Evolutionary conservation across 164 flowering plant species (phyloP), one percentile per base, ranked within the genome.

Genomic region (Magnolia sinica): DNA sequence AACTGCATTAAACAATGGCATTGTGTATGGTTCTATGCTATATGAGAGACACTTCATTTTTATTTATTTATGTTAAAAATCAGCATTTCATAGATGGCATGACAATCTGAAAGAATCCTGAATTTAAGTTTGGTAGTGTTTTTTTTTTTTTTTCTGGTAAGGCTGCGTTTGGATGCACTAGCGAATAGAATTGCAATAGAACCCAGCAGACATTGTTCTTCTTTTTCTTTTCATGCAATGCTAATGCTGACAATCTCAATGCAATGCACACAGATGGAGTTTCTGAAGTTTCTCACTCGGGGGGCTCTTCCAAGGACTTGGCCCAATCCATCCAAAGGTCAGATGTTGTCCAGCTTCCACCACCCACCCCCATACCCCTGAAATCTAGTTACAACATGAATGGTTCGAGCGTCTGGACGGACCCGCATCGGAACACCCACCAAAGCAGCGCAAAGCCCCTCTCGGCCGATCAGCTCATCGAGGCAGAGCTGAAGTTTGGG

Each of bases 401-500:
- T 79, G 75, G 89, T 72, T 81, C 90, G 20, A 80, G 74, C 61
- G 45, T 77, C 50, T 81, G 72, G 24, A 78, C 22, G 23, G 90
- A 86, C 68, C 51, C 85, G 14, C 83, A 73, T 50, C 66, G 73
- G 63, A 71, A 72, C 14, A 50, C 73, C 45, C 83, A 70, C 22
- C 83, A 71, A 37, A 88, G 78, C 24, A 84, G 79, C 75, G 82
- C 82, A 49, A 87, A 80, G 73, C 13, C 91, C 45, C 74, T 79
- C 8, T 72, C 77, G 58, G 82, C 77, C 19, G 85, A 88, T 16
- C 82, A 79, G 11, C 77, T 77, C 13, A 68, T 79, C 1, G 89
- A 86, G 27, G 87, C 85, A 6, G 91, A 88, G 64, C 78, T 88
- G 73, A 78, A 74, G 73, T 84, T 82, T 29, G 87, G 85, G 16